Evolutionary conservation across 2,329 filamentous ascomycete species (phyloP), one percentile per base, ranked within the genome.

Genomic region (Penicillium freii): DNA sequence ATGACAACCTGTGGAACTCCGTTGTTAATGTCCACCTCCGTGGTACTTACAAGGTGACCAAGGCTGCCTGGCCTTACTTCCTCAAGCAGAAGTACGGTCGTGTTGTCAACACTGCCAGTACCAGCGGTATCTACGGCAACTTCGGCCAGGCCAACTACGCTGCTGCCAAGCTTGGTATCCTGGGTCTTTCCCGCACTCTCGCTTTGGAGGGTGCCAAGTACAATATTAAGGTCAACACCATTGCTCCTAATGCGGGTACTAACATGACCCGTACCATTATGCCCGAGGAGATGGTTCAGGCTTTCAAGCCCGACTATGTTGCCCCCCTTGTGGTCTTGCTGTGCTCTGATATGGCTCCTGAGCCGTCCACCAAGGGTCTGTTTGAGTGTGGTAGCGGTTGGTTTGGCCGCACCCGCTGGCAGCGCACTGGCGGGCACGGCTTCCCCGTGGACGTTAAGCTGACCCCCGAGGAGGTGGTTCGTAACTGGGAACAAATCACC

Each of bases 91-190:
- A 97, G 83, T 99, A 97, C 71, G 94, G 94, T 66, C 91, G 94
- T 70, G 87, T 99, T 60, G 83, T 99, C 71, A 99, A 99, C 83
- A 99, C 94, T 47, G 94, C 94, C 40, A 96, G 91, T 36, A 97
- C 94, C 48, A 95, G 90, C 68, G 94, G 94, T 77, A 96, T 99
- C 76, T 99, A 99, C 75, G 94, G 94, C 68, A 99, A 97, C 84
- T 99, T 99, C 74, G 94, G 94, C 62, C 94, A 99, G 79, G 91
- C 93, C 70, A 99, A 99, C 83, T 99, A 99, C 77, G 85, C 94
- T 61, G 91, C 93, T 58, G 90, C 90, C 57, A 94, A 94, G 87
- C 84, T 85, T 66, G 94, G 91, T 78, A 97, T 99, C 65, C 87
- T 99, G 42, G 94, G 94, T 60, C 91, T 99, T 82, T 96, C 92